Evolutionary conservation across 805 yeast genomes (phyloP), one percentile per base, ranked within the genome.

Genomic region (Isabelozyma rhagii): DNA sequence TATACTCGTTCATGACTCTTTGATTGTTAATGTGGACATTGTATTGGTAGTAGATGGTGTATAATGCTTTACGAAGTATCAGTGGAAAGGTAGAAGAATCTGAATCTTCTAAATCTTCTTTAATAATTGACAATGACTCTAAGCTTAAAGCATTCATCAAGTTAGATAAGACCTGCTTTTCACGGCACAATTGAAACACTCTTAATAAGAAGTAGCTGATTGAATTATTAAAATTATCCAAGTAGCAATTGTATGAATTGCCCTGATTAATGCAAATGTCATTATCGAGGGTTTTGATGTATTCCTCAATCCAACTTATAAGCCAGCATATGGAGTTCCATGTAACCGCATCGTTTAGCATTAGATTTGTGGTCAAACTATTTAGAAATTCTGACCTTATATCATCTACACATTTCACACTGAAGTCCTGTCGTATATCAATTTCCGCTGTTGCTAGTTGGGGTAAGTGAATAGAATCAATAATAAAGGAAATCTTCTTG

Each of bases 401-500:
- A 47, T 59, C 56, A 41, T 62, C 67, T 4, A 54, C 28, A 5
- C 55, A 48, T 14, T 39, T 45, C 8, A 45, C 18, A 27, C 25
- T 42, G 4, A 38, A 7, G 10, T 50, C 47, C 36, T 27, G 40
- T 31, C n/a, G 10, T 50, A 55, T 34, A 41, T 47, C 38, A 50
- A 27, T 10, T 31, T 13, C 36, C n/a, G 36, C n/a, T 31, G 36
- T 10, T 31, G 36, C 4, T 31, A 31, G 3, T 8, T 31, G 34
- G 11, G 45, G 42, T 10, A 42, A 18, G 21, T 36, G 43, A 13
- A 49, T 38, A 2, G 60, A 52, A 6, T 47, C 14, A 25, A 63
- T 49, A 4, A 70, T 52, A 46, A 65, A 69, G 66, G 72, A 69
- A 6, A 71, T 44, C 50, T 63, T 68, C 44, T 69, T 55, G 25